These are phyloP conservation scores for Gossypium lobatum DNA, from an alignment of 441 rosid species.

Conservation along the genomic window DNA sequence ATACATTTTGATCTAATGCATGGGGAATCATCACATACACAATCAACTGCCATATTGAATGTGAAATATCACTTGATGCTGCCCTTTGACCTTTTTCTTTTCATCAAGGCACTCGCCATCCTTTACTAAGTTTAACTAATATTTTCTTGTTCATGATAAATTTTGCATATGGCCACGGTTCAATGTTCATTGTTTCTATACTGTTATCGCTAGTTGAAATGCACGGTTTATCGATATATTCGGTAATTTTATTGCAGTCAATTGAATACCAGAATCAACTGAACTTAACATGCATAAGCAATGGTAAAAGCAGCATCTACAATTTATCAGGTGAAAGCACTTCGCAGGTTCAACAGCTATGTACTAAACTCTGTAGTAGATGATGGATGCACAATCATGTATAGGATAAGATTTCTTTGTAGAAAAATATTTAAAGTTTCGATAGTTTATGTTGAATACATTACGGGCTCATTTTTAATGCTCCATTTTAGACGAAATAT, in stretches of 20 bases:
- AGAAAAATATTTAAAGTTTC: neutral
- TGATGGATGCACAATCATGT: conserved; percentile 22
- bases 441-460: neutral
- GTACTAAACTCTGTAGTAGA: conserved; percentile 58
- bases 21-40: neutral
- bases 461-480: neutral
- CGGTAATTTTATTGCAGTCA: conserved; percentile 38
- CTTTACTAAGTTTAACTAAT: neutral
- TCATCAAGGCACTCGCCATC: neutral
- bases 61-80: neutral
- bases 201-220: neutral
- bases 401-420: neutral
- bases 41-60: neutral
- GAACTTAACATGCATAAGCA: conserved; percentile 56
- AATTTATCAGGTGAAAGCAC: conserved; percentile 19
- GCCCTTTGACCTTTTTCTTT: neutral
- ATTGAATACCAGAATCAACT: conserved; percentile 40
- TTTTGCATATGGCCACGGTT: neutral
- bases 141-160: neutral
- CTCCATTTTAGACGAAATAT: neutral
- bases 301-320: conserved; percentile 38
- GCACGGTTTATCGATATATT: neutral
- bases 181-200: neutral
- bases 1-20: neutral
- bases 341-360: conserved; percentile 37